Base-by-base conservation (phyloP, 805 yeast genomes). In the Sugiyamaella marilandica region DNA sequence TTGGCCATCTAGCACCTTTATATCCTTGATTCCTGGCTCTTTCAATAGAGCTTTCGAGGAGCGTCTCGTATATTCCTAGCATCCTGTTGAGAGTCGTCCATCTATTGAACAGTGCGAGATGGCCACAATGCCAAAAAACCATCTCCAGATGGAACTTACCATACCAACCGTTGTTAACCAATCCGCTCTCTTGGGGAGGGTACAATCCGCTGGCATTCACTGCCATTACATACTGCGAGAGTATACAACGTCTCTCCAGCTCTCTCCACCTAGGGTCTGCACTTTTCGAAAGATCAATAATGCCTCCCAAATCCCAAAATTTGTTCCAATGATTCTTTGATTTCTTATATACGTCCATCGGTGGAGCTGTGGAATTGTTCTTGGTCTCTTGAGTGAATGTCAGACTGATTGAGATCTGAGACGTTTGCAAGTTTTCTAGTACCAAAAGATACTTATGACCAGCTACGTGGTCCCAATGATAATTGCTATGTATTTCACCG, bases 131-230 rank as follows among this genome's bases (percentile, higher is more conserved):
- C 50, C 50, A 47, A 10, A 24, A 47, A 7, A 47, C 26, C 50
- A 47, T 47, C 35, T 47, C 50, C 10, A 21, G 16, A 29, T 47
- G 50, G 39, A 47, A 47, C 39, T 47, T 47, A 5, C 50, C 50
- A 34, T 47, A 47, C 50, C 50, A 47, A 2, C 50, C 50, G 5
- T 18, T 47, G 29, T 47, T 47, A 14, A 47, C 50, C 41, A 47
- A 13, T 36, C 50, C 50, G 35, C 50, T 47, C 33, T 47, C 50
- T 34, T 47, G 50, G 5, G 50, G 50, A 3, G 50, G 50, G 13
- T 47, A 24, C 10, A 34, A 21, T 2, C 50, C 50, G 3, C 33
- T 35, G 21, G 50, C 50, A 18, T 47, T 47, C n/a, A 47, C 39
- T 13, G 26, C 45, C 50, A 47, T 47, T 47, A 34, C 26, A 16